Percentiles rank a stretch among this genome's conserved stretches.
phyloP scores from a whole-genome alignment of 2,329 filamentous ascomycete genomes.

The Aspergillus quadricinctus region DNA sequence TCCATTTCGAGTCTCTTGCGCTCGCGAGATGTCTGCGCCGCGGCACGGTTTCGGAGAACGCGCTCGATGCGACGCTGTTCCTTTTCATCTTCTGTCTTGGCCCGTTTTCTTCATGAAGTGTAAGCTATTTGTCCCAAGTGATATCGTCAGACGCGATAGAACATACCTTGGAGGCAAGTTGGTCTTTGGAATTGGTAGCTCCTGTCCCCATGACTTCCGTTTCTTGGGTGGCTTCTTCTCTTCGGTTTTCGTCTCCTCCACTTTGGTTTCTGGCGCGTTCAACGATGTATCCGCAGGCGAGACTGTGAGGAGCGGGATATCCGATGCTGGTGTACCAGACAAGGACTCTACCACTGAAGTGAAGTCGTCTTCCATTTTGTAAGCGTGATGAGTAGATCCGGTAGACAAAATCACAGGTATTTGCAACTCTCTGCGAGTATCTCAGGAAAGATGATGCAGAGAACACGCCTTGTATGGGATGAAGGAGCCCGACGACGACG shows the following conservation, averaged over 20 bases:
- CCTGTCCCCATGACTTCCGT: constrained; percentile 97
- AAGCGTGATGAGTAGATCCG: constrained; percentile 1
- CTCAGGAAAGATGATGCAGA: constrained; percentile 2
- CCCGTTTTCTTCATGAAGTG: constrained; percentile 66
- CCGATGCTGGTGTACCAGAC: constrained; percentile 27
- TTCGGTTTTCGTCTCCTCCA: constrained; percentile 36
- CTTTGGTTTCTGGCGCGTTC: constrained; percentile 22
- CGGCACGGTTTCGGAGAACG: constrained; percentile 91
- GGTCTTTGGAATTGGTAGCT: constrained; percentile 93
- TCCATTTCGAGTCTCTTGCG: constrained; percentile 88
- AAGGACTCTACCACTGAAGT: constrained; percentile 27
- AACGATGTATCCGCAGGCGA: constrained; percentile 40
- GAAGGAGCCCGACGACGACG: constrained; percentile 3
- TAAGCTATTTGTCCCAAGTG: constrained; percentile 7
- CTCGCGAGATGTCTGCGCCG: constrained; percentile 93
- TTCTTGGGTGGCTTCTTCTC: constrained; percentile 79
- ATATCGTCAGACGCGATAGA: background rate
- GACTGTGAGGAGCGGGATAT: constrained; percentile 36
- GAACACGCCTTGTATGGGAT: background rate
- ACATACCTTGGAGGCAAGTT: constrained; percentile 82
- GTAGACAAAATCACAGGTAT: background rate
- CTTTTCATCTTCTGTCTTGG: constrained; percentile 98
- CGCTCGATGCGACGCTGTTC: constrained; percentile 96
- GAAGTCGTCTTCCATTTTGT: constrained; percentile 31
- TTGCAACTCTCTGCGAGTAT: constrained; percentile 5